Evolutionary conservation across 2,329 filamentous ascomycete genomes (phyloP).

Genomic region (Didymosphaeria variabile): DNA sequence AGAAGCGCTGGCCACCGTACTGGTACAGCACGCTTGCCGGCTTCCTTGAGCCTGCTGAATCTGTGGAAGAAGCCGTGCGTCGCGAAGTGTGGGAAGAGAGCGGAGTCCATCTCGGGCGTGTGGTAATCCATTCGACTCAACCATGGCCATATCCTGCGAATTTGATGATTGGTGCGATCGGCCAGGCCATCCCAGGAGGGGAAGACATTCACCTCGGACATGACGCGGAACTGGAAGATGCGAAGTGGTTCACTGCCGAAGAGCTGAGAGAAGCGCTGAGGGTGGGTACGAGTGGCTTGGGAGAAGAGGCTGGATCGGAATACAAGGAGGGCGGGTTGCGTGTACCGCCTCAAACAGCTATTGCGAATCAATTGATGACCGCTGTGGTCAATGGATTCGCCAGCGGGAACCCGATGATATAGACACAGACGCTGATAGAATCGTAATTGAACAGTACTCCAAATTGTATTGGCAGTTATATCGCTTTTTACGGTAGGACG

Average conservation of each 20-base stretch:
- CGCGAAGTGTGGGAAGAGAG: constrained; percentile 62
- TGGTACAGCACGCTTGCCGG: constrained; percentile 86
- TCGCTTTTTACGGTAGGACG: constrained; percentile 72
- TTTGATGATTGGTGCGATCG: constrained; percentile 73
- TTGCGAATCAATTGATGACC: constrained; percentile 86
- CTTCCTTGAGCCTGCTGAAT: constrained; percentile 61
- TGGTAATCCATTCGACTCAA: constrained; percentile 62
- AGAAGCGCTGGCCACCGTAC: constrained; percentile 80
- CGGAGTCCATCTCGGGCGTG: constrained; percentile 58
- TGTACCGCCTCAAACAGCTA: constrained; percentile 85
- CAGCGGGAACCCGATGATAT: constrained; percentile 52
- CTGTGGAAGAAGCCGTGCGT: constrained; percentile 61
- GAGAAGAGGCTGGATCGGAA: constrained; percentile 68
- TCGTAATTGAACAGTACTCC: constrained; percentile 11
- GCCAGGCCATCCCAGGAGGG: constrained; percentile 80
- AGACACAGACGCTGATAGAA: constrained; percentile 29
- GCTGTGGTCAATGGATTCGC: constrained; percentile 82
- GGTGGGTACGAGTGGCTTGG: constrained; percentile 72
- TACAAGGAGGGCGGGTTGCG: constrained; percentile 81
- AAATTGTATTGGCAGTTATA: constrained; percentile 15
- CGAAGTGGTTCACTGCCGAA: constrained; percentile 85
- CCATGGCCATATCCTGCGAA: constrained; percentile 65
- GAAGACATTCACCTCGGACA: constrained; percentile 85
- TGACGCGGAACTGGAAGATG: constrained; percentile 90
- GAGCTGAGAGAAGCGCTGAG: constrained; percentile 80